Conservation (phyloP, 305 asterid genomes). For the Fraxinus platypoda region DNA sequence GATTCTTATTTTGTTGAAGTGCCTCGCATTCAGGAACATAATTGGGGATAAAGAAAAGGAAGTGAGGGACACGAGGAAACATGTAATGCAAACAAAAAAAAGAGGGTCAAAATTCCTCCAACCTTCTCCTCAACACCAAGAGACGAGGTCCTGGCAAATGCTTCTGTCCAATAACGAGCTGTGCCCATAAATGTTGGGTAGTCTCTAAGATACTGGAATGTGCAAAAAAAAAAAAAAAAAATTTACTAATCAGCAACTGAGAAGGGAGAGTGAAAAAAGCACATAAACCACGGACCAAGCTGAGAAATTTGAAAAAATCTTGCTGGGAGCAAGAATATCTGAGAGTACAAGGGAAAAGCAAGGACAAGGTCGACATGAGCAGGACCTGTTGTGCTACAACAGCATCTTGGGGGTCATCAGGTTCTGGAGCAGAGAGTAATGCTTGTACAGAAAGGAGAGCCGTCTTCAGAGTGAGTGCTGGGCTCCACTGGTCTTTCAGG, state of each 20-base stretch:
- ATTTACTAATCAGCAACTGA: slow-evolving; percentile 10
- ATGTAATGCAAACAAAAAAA: background rate
- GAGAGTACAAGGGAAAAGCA: background rate
- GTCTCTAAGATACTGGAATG: slow-evolving; percentile 61
- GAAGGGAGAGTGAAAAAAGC: background rate
- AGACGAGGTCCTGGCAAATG: slow-evolving; percentile 76
- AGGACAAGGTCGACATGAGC: background rate
- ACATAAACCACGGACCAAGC: background rate
- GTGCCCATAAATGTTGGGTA: slow-evolving; percentile 70
- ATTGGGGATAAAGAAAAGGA: background rate
- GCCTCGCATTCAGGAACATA: background rate
- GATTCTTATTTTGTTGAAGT: background rate
- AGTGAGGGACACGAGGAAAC: background rate
- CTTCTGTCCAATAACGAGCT: slow-evolving; percentile 97
- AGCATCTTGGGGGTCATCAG: slow-evolving; percentile 97
- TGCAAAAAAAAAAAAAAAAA: background rate
- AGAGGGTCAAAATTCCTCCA: background rate
- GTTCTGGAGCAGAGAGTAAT: slow-evolving; percentile 86
- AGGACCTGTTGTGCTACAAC: slow-evolving; percentile 90
- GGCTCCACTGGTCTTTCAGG: slow-evolving; percentile 97
- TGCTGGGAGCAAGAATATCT: background rate
- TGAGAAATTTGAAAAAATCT: background rate
- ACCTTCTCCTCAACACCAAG: slow-evolving; percentile 94
- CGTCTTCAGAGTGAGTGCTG: slow-evolving; percentile 86
- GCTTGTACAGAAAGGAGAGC: slow-evolving; percentile 95